These are phyloP conservation scores for Puccinellia tenuiflora DNA, from an alignment of 176 grass and related monocot genomes.

Conservation along the genomic window DNA sequence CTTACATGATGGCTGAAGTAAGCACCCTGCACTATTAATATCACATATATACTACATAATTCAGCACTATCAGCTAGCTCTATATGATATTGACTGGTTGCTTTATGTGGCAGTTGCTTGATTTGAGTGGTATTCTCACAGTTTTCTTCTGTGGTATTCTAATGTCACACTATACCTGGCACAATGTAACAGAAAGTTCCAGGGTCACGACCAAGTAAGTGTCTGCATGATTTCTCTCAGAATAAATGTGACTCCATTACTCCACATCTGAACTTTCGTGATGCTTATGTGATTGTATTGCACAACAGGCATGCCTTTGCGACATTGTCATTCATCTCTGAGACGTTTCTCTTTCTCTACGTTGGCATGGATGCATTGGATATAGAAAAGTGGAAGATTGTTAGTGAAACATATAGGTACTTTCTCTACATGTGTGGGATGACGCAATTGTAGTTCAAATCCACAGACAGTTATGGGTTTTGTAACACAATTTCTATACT, in stretches of 20 bases:
- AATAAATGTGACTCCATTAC: neutral
- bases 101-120: conserved; percentile 61
- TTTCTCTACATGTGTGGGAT: neutral
- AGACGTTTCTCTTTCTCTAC: conserved; percentile 91
- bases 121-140: conserved; percentile 91
- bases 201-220: conserved; percentile 91
- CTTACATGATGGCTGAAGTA: conserved; percentile 96
- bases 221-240: conserved; percentile 15
- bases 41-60: conserved; percentile 5
- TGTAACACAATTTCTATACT: conserved; percentile 16
- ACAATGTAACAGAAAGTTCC: conserved; percentile 96
- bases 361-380: conserved; percentile 96
- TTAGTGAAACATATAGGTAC: conserved; percentile 47
- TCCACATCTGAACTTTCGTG: neutral
- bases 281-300: conserved; percentile 11
- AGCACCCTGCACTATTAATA: conserved; percentile 24
- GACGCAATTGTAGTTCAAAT: neutral
- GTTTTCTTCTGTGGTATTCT: conserved; percentile 94
- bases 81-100: conserved; percentile 11
- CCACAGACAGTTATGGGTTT: neutral
- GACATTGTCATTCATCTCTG: conserved; percentile 80
- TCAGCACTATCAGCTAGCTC: neutral
- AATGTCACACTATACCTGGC: conserved; percentile 98
- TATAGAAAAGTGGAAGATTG: conserved; percentile 92
- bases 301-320: conserved; percentile 76